These are phyloP conservation scores for Elaeis guineensis DNA, from an alignment of 176 grass and related monocot species.

Conservation along the genomic window DNA sequence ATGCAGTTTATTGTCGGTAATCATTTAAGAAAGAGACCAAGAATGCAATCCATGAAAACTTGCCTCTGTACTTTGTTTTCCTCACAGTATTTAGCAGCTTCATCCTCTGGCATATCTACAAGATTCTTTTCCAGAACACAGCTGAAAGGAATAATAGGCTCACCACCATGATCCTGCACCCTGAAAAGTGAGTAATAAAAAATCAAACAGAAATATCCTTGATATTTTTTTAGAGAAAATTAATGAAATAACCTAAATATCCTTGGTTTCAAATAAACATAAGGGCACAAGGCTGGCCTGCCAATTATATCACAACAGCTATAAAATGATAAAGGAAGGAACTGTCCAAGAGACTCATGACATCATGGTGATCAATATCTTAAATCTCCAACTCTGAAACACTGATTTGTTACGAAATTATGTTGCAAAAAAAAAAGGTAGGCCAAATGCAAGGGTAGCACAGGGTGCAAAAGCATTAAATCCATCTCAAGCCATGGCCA, in stretches of 20 bases:
- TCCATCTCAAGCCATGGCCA: background rate
- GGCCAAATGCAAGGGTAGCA: too few relatives aligned
- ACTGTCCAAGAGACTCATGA: too few relatives aligned
- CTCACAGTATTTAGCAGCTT: constrained; percentile 95
- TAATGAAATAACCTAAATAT: too few relatives aligned
- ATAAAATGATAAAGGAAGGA: too few relatives aligned
- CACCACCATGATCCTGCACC: constrained; percentile 95
- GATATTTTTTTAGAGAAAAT: too few relatives aligned
- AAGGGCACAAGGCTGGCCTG: too few relatives aligned
- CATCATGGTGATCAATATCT: too few relatives aligned
- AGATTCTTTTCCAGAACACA: constrained; percentile 81
- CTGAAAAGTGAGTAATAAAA: constrained; percentile 24
- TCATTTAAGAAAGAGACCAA: background rate
- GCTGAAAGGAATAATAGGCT: constrained; percentile 86
- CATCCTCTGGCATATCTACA: constrained; percentile 90
- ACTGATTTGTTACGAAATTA: too few relatives aligned
- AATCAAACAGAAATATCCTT: background rate
- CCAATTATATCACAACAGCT: too few relatives aligned
- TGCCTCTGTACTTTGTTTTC: constrained; percentile 72
- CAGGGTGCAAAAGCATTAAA: background rate
- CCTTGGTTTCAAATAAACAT: too few relatives aligned
- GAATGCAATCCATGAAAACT: background rate
- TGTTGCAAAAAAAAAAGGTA: too few relatives aligned
- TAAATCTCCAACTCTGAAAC: too few relatives aligned
- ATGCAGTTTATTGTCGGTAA: background rate